phyloP scores from a whole-genome alignment of 169 alveolate species.

The Plasmodium billcollinsi region DNA sequence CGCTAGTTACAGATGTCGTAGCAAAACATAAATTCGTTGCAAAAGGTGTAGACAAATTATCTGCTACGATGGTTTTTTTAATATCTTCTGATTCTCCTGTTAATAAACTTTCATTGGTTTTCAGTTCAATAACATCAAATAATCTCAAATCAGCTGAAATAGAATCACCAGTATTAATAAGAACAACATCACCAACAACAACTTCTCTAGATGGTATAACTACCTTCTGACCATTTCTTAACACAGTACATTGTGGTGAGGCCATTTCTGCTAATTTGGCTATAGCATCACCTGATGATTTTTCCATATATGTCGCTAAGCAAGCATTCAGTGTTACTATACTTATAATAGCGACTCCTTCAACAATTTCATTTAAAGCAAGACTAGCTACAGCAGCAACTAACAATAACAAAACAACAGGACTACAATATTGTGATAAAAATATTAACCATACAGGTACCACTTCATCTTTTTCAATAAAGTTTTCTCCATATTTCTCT shows the following conservation, averaged over 20 bases:
- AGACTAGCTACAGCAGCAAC: conserved; percentile 89
- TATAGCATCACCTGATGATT: conserved; percentile 91
- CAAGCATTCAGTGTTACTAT: conserved; percentile 92
- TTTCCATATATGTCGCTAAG: conserved; percentile 94
- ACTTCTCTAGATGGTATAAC: conserved; percentile 90
- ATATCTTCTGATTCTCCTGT: conserved; percentile 95
- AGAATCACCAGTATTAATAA: conserved; percentile 93
- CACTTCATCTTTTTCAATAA: conserved; percentile 87
- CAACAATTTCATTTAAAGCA: conserved; percentile 90
- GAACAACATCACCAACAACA: conserved; percentile 95
- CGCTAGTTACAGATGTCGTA: conserved; percentile 93
- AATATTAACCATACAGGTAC: conserved; percentile 90
- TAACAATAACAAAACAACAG: conserved; percentile 88
- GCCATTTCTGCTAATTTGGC: conserved; percentile 93
- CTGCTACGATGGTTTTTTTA: conserved; percentile 84
- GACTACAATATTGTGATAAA: conserved; percentile 88
- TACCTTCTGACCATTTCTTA: conserved; percentile 87
- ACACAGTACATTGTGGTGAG: conserved; percentile 92
- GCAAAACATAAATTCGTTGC: conserved; percentile 94
- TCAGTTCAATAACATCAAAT: conserved; percentile 92
- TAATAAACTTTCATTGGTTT: conserved; percentile 94
- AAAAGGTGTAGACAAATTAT: conserved; percentile 87
- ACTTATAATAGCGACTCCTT: conserved; percentile 91
- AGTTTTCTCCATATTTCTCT: conserved; percentile 89
- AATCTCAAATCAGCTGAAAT: conserved; percentile 95